Conservation (phyloP, 2,329 filamentous ascomycete species). For the Fonsecaea pugnacius region DNA sequence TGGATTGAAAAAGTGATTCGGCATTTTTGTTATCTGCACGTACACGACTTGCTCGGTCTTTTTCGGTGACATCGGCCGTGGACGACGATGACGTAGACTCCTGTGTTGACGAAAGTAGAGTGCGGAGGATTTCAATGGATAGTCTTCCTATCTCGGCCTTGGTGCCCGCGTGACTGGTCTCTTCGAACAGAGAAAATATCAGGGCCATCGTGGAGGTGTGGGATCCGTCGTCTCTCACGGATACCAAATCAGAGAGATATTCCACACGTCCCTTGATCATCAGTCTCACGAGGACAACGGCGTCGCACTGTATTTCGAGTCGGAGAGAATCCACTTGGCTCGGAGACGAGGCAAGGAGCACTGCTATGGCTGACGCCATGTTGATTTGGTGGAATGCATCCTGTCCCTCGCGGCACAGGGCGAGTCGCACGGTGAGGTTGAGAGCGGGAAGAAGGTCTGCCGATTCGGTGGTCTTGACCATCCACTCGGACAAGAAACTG, state of each 20-base stretch:
- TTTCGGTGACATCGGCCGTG: not conserved
- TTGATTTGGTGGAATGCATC: constrained; percentile 11
- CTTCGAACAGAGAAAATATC: constrained; percentile 19
- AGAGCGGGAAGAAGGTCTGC: constrained; percentile 31
- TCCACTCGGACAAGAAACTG: not conserved
- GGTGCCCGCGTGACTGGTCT: constrained; percentile 21
- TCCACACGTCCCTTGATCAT: constrained; percentile 26
- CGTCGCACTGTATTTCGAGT: constrained; percentile 26
- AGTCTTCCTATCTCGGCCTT: constrained; percentile 29
- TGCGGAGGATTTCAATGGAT: constrained; percentile 30
- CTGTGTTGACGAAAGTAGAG: constrained; percentile 1
- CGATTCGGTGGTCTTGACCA: constrained; percentile 11
- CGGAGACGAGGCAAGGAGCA: constrained; percentile 14
- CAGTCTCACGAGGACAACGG: constrained; percentile 22
- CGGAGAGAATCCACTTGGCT: constrained; percentile 14
- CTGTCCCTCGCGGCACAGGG: constrained; percentile 27
- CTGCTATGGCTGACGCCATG: constrained; percentile 7
- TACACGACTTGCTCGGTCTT: not conserved
- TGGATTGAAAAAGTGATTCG: not conserved
- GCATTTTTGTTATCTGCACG: not conserved
- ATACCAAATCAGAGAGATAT: constrained; percentile 8
- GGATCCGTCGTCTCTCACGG: not conserved
- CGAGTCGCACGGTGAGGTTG: constrained; percentile 27
- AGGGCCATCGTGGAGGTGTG: not conserved
- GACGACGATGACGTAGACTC: not conserved